Evolutionary conservation across 2,329 filamentous ascomycete species (phyloP), one percentile per base, ranked within the genome.

Genomic region (Microcyclospora pomicola): DNA sequence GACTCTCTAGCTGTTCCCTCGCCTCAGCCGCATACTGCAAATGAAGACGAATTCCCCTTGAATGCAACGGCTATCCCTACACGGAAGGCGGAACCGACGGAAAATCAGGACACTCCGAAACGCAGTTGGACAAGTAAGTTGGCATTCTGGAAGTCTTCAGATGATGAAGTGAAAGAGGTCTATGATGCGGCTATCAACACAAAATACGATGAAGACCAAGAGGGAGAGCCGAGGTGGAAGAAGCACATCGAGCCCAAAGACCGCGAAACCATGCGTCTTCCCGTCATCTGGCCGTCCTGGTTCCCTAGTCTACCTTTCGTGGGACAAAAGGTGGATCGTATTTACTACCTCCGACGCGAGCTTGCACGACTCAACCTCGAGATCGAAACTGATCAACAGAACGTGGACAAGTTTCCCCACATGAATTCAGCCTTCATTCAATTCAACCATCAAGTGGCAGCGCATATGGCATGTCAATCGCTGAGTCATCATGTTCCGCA

Each of bases 391-490:
- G 91, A 96, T 48, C 91, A 98, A 56, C 72, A 80, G 37, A 71
- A 91, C 35, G 80, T 82, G 0, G 87, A 95, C 48, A 76, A 80
- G 4, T 96, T 85, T 45, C 87, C 88, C 0, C 64, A 87, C 34
- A 92, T 95, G 86, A 94, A 83, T 52, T 94, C 88, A 1, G 91
- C 91, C 0, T 98, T 98, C 50, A 86, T 98, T 43, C 91, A 98
- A 56, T 98, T 98, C 69, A 94, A 98, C 54, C 82, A 95, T 54
- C 91, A 98, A 57, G 83, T 95, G 2, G 87, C 88, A 5, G 91
- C 91, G 0, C 91, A 98, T 53, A 96, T 98, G 91, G 91, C 88
- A 41, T 95, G 86, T 56, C 91, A 98, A 58, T 78, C 84, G 34
- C 71, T 92, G 33, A 86, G 82, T 30, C 86, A 96, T 56, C 91